A percentile compares a stretch with the other conserved stretches of the same genome.
Conservation (phyloP, 1,284 basidiomycete species). For the Papiliotrema fonsecae region DNA sequence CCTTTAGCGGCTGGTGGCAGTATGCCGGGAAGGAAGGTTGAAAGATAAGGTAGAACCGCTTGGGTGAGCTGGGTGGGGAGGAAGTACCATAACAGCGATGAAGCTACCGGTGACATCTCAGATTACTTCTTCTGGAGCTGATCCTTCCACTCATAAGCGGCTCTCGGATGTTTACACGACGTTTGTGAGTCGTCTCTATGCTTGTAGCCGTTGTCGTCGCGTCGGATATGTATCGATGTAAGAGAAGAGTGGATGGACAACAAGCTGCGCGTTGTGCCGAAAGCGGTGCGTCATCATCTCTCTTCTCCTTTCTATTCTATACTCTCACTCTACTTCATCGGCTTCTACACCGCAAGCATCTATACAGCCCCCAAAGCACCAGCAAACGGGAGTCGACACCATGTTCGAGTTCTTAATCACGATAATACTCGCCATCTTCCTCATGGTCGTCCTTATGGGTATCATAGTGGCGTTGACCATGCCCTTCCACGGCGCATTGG, state of each 20-base stretch:
- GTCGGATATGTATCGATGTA: neutral
- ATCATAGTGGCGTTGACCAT: constrained; percentile 41
- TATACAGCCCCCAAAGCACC: neutral
- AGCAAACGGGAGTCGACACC: neutral
- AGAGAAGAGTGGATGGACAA: too few relatives aligned
- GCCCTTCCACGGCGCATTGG: constrained; percentile 46
- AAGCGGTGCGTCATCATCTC: neutral
- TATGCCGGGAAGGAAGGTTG: constrained; percentile 17
- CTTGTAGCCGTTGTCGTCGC: neutral
- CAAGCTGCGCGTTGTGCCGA: neutral
- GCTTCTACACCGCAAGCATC: neutral
- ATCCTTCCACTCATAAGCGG: neutral
- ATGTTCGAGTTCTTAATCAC: constrained; percentile 43
- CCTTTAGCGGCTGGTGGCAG: constrained; percentile 27
- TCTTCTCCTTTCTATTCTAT: neutral
- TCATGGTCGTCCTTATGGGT: constrained; percentile 41
- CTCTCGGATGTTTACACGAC: neutral
- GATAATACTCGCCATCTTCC: constrained; percentile 33
- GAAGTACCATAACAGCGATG: constrained; percentile 34
- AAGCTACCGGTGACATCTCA: constrained; percentile 11
- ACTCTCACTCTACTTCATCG: neutral
- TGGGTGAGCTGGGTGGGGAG: constrained; percentile 31
- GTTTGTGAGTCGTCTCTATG: neutral
- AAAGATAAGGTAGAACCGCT: constrained; percentile 25
- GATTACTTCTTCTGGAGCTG: too few relatives aligned